Conservation (phyloP, 148 eudicot species). For the Silene conica region DNA sequence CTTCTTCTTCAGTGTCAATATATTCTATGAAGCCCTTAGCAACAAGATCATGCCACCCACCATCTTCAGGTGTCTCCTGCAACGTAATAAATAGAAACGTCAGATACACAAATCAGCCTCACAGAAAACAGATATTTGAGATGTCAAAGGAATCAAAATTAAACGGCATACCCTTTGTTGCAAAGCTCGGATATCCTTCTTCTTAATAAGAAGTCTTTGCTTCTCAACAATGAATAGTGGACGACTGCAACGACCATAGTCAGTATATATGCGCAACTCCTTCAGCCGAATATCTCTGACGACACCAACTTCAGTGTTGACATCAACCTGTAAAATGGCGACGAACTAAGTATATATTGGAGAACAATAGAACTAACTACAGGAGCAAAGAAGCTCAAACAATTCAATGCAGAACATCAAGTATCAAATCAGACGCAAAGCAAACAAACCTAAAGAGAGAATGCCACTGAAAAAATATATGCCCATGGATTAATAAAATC, state of each 20-base stretch:
- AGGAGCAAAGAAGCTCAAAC: not conserved
- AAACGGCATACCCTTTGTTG: conserved; percentile 64
- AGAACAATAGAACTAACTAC: not conserved
- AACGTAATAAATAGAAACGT: not conserved
- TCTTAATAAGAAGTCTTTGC: conserved; percentile 79
- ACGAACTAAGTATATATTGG: not conserved
- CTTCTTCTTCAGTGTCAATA: conserved; percentile 98
- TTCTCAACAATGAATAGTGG: conserved; percentile 94
- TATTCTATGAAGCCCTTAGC: conserved; percentile 87
- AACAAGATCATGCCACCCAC: conserved; percentile 97
- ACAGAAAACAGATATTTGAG: conserved; percentile 2
- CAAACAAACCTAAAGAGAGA: conserved; percentile 5
- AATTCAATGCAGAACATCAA: not conserved
- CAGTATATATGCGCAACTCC: conserved; percentile 91
- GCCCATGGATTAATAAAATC: not conserved
- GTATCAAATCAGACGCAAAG: not conserved
- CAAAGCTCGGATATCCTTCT: conserved; percentile 72
- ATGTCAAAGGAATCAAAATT: not conserved
- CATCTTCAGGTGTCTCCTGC: conserved; percentile 89
- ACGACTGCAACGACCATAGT: conserved; percentile 97
- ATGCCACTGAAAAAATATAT: not conserved
- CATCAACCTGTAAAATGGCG: conserved; percentile 60
- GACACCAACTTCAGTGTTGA: conserved; percentile 94
- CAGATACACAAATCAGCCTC: conserved; percentile 9
- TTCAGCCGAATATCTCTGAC: conserved; percentile 89